A percentile compares a stretch with the other conserved stretches of the same genome.
Conservation (phyloP, 305 asterid genomes). For the Plantago lanceolata region DNA sequence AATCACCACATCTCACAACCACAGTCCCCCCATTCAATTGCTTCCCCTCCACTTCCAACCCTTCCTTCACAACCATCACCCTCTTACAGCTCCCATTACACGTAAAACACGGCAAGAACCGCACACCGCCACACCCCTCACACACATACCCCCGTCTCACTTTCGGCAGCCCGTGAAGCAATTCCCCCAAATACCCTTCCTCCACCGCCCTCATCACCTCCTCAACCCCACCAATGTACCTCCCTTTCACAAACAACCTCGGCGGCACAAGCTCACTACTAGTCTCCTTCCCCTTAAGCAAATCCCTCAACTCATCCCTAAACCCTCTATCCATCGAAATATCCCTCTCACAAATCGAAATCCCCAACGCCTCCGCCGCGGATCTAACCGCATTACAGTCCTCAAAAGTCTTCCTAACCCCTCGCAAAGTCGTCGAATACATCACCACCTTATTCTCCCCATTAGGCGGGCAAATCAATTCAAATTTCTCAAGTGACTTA, state of each 20-base stretch:
- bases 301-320: conserved; percentile 54
- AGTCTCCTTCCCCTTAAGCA: conserved; percentile 52
- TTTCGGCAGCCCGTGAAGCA: conserved; percentile 59
- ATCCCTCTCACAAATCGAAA: conserved; percentile 61
- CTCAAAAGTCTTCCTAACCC: conserved; percentile 83
- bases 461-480: conserved; percentile 59
- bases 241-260: conserved; percentile 63
- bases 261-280: conserved; percentile 49
- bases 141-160: conserved; percentile 49
- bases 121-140: conserved; percentile 75
- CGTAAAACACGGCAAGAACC: conserved; percentile 76
- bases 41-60: conserved; percentile 17
- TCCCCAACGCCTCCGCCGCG: conserved; percentile 50
- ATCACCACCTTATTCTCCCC: conserved; percentile 67
- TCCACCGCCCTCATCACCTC: conserved; percentile 61
- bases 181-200: conserved; percentile 46
- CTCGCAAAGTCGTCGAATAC: conserved; percentile 73
- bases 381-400: conserved; percentile 74
- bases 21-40: conserved; percentile 32
- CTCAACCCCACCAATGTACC: conserved; percentile 74
- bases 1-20: conserved; percentile 53
- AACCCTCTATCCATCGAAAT: conserved; percentile 81
- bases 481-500: conserved; percentile 34
- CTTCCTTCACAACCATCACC: conserved; percentile 29
- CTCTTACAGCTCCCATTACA: conserved; percentile 81